Evolutionary conservation across 2,329 filamentous ascomycete genomes (phyloP).

Genomic region (Plenodomus tracheiphilus): DNA sequence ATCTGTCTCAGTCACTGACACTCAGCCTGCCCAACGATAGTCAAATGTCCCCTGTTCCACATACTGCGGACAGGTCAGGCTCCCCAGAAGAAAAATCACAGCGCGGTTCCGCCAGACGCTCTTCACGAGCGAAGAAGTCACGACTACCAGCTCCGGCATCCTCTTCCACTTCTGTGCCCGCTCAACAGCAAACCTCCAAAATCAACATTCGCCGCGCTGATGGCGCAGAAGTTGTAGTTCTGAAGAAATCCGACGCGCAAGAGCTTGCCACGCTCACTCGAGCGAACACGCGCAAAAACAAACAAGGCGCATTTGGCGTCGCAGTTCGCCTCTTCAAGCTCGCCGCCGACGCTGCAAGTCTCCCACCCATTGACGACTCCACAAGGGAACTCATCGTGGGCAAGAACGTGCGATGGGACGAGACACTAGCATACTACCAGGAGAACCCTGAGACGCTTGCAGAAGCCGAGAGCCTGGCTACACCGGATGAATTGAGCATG

Average conservation of each 20-base stretch:
- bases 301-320: constrained; percentile 50
- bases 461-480: constrained; percentile 36
- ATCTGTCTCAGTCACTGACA: constrained; percentile 35
- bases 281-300: constrained; percentile 56
- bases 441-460: constrained; percentile 41
- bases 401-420: constrained; percentile 51
- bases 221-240: constrained; percentile 47
- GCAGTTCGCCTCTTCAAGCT: constrained; percentile 50
- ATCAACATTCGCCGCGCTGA: constrained; percentile 51
- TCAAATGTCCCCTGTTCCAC: constrained; percentile 19
- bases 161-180: background rate
- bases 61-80: constrained; percentile 15
- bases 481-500: constrained; percentile 38
- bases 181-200: constrained; percentile 37
- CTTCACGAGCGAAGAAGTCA: constrained; percentile 39
- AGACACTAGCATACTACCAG: constrained; percentile 51
- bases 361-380: constrained; percentile 15
- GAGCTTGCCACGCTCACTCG: constrained; percentile 51
- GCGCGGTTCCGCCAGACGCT: constrained; percentile 32
- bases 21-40: constrained; percentile 20
- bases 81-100: constrained; percentile 15
- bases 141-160: constrained; percentile 38
- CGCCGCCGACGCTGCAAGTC: constrained; percentile 30
- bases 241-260: constrained; percentile 55
- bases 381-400: constrained; percentile 24